phyloP scores from a whole-genome alignment of 78 protist genomes.

The Protostelium mycophagum region DNA sequence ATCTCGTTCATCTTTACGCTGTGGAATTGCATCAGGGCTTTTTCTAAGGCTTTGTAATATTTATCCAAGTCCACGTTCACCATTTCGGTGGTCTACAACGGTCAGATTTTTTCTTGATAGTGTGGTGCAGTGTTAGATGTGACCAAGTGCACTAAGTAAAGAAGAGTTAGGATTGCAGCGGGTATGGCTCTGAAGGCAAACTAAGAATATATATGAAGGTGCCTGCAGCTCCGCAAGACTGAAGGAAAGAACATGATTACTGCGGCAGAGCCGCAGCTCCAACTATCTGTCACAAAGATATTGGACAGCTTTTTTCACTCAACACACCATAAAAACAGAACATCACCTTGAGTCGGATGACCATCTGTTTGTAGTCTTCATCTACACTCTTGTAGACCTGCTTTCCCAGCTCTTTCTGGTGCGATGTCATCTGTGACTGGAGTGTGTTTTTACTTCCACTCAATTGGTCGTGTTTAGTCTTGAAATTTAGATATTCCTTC shows the following conservation, averaged over 20 bases:
- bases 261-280: too few species aligned
- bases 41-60: conserved; percentile 45
- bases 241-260: too few species aligned
- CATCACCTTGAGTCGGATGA: neutral
- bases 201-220: neutral
- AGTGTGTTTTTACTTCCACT: conserved; percentile 17
- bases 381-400: conserved; percentile 35
- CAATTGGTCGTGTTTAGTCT: conserved; percentile 16
- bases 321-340: too few species aligned
- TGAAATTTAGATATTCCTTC: neutral
- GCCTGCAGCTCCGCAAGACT: too few species aligned
- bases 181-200: neutral
- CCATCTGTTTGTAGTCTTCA: conserved; percentile 9
- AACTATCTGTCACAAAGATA: too few species aligned
- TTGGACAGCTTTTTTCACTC: too few species aligned
- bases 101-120: neutral
- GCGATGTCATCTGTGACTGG: conserved; percentile 11
- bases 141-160: too few species aligned
- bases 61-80: conserved; percentile 43
- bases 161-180: too few species aligned
- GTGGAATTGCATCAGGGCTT: conserved; percentile 38
- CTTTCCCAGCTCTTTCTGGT: conserved; percentile 15
- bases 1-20: conserved; percentile 86
- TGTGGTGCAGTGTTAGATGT: neutral
- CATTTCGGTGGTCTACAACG: conserved; percentile 26